Base-by-base conservation (phyloP, 345 rosid species). In the Zanthoxylum bungeanum region DNA sequence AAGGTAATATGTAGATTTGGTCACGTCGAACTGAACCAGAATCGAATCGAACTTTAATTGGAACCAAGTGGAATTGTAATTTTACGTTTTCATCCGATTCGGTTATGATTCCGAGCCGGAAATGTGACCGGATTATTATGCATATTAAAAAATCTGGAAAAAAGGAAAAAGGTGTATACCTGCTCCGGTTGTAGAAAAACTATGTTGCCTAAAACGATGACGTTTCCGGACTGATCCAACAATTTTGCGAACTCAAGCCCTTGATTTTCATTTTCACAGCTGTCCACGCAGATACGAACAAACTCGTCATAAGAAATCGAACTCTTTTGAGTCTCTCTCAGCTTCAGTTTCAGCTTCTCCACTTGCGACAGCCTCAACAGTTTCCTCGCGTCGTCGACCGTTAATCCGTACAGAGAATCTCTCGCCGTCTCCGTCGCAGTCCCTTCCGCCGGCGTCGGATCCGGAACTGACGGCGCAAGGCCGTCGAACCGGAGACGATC, bases 141-240 rank as follows among this genome's bases (percentile, higher is more conserved):
- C n/a, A n/a, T n/a, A n/a, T n/a, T n/a, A n/a, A n/a, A n/a, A n/a
- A n/a, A n/a, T n/a, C n/a, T n/a, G n/a, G n/a, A n/a, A n/a, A n/a
- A 10, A 2, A 50, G n/a, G 44, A 46, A 9, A n/a, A 31, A 34
- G 7, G 24, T 2, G 7, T 6, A 31, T 72, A 91, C 98, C 97
- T 93, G 90, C 64, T 88, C 90, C 3, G 97, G 96, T 42, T 85
- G 85, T 71, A 93, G 93, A 3, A 83, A 85, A 25, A 88, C 98
- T 9, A 83, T 61, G 66, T 81, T 77, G n/a, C 97, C 93, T 16
- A 83, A 68, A 70, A 93, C 91, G 84, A 91, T 79, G 80, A 91
- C 96, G 81, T 82, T 80, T 52, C 91, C 93, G 0, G 85, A 79
- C n/a, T 83, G 78, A 59, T 93, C 97, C 67, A 91, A 65, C 84